A percentile compares a stretch with the other conserved stretches of the same genome.
These are phyloP conservation scores for Sugiyamaella sp. DNA, from an alignment of 1,139 yeast genomes.

Conservation along the genomic window DNA sequence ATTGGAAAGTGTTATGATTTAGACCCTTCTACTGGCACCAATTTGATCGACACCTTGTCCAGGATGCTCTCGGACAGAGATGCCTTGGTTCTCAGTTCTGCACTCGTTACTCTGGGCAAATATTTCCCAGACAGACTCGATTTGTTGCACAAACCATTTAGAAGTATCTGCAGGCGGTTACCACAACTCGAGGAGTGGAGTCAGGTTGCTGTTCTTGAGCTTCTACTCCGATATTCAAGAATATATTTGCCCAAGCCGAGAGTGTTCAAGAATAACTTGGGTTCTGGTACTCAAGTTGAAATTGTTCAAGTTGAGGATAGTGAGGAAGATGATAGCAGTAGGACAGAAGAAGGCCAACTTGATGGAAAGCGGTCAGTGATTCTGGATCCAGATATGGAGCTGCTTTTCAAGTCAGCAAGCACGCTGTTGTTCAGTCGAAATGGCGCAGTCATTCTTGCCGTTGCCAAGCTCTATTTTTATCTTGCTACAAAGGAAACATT, in stretches of 20 bases:
- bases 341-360: neutral
- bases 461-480: conserved; percentile 56
- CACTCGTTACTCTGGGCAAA: conserved; percentile 60
- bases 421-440: conserved; percentile 55
- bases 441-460: conserved; percentile 65
- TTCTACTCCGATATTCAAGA: conserved; percentile 69
- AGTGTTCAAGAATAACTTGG: neutral
- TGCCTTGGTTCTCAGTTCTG: conserved; percentile 67
- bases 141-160: conserved; percentile 70
- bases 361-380: conserved; percentile 23
- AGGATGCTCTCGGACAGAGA: conserved; percentile 66
- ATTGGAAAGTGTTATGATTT: conserved; percentile 63
- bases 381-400: conserved; percentile 58
- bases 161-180: conserved; percentile 60
- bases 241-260: conserved; percentile 50
- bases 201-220: conserved; percentile 61
- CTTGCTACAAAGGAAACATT: conserved; percentile 58
- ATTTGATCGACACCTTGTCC: conserved; percentile 54
- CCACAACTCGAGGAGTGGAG: conserved; percentile 73
- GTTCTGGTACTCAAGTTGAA: neutral
- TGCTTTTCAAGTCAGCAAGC: conserved; percentile 54
- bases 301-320: conserved; percentile 7
- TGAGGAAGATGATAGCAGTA: conserved; percentile 40
- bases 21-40: conserved; percentile 47
- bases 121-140: conserved; percentile 63